Conservation (phyloP, 768 basidiomycete species). For the Omphalotus guepiniiformis region DNA sequence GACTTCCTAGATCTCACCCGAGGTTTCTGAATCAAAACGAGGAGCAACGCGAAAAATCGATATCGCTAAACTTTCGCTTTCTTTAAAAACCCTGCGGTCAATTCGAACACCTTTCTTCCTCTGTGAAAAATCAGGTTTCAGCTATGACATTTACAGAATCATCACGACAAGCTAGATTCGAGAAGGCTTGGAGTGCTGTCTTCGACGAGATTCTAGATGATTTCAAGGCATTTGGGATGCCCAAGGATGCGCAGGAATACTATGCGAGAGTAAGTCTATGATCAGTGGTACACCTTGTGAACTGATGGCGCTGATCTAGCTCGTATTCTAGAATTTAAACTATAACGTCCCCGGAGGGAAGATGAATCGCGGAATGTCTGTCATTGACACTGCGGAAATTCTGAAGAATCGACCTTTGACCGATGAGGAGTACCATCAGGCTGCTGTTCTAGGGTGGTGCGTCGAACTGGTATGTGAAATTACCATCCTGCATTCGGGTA, state of each 20-base stretch:
- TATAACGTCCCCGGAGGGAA: constrained; percentile 96
- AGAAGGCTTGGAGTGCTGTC: constrained; percentile 65
- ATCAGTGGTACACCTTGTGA: not conserved
- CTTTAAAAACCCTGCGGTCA: too few species aligned
- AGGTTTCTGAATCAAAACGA: too few species aligned
- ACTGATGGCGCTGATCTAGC: not conserved
- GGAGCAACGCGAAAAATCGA: too few species aligned
- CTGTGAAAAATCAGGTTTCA: too few species aligned
- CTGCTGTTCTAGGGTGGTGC: constrained; percentile 91
- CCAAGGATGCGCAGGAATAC: constrained; percentile 81
- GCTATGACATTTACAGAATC: constrained; percentile 29
- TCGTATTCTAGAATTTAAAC: constrained; percentile 61
- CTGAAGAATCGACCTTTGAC: constrained; percentile 64
- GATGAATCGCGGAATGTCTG: constrained; percentile 92
- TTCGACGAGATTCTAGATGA: constrained; percentile 74
- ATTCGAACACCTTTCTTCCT: too few species aligned
- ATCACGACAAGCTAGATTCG: constrained; percentile 56
- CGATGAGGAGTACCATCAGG: constrained; percentile 84
- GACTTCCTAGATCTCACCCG: too few species aligned
- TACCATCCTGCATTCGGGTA: not conserved
- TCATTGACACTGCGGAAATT: constrained; percentile 90
- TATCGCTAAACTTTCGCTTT: too few species aligned
- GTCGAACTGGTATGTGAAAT: constrained; percentile 76
- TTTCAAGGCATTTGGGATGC: constrained; percentile 70
- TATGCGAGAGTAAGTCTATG: constrained; percentile 60